Evolutionary conservation across 768 basidiomycete genomes (phyloP).

Genomic region (Myochromella boudieri): DNA sequence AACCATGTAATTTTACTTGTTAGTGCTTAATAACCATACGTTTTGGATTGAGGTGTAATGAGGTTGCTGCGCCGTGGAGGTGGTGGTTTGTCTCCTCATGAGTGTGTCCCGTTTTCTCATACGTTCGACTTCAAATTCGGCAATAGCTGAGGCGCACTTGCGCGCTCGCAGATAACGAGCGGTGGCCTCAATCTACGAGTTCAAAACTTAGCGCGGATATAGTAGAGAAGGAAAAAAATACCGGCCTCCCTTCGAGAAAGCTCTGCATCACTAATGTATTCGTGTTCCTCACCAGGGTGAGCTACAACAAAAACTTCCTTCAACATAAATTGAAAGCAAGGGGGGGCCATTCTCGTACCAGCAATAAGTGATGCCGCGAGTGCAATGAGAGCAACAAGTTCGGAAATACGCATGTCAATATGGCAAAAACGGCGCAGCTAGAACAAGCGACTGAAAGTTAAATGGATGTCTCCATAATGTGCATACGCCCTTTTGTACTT

Average conservation of each 20-base stretch:
- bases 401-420: too few species aligned
- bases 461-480: too few species aligned
- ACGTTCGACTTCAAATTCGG: constrained; percentile 3
- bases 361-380: too few species aligned
- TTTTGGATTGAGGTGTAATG: constrained; percentile 9
- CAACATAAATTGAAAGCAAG: too few species aligned
- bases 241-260: constrained; percentile 4
- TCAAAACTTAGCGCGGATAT: background rate
- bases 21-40: too few species aligned
- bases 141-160: constrained; percentile 7
- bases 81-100: constrained; percentile 10
- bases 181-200: background rate
- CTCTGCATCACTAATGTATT: background rate
- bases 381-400: too few species aligned
- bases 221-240: background rate
- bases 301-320: background rate
- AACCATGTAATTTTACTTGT: too few species aligned
- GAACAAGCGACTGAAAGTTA: too few species aligned
- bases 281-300: constrained; percentile 10
- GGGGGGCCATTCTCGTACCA: too few species aligned
- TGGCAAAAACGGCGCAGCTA: too few species aligned
- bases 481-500: too few species aligned
- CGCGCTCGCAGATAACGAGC: constrained; percentile 3
- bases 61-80: constrained; percentile 4
- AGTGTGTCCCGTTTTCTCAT: constrained; percentile 2